Base-by-base conservation (phyloP, 2,329 filamentous ascomycete species). In the Penicillium sp. region DNA sequence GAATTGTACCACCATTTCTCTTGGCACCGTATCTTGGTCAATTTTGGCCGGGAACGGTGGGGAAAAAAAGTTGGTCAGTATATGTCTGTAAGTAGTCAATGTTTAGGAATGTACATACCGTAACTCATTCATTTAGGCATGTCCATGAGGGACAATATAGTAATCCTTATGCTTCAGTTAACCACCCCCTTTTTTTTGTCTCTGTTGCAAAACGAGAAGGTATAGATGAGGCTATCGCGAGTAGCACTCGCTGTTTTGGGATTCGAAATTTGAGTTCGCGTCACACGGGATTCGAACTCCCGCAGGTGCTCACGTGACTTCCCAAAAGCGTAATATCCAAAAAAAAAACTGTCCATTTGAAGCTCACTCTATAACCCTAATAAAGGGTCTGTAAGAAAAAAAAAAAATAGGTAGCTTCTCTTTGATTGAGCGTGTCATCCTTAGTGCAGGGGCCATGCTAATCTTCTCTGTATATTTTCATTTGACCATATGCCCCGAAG, bases 391-490 rank as follows among this genome's bases (percentile, higher is more conserved):
- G 62, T 61, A 55, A 55, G 45, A 14, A 56, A 66, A 83, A 86
- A 86, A 87, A 86, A 87, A 85, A 84, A 85, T 79, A 80, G 80
- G 81, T 81, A 84, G 85, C 82, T 84, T 87, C 86, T 88, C 86
- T 89, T 88, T 88, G 85, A 85, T 86, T 85, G 81, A 88, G 86
- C 86, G 87, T 92, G 89, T 92, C 89, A 93, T 92, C 89, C 89
- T 93, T 93, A 92, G 89, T 85, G 83, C 83, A 85, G 83, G 83
- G 87, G 86, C 86, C 86, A 89, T 89, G 87, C 87, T 89, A 89
- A 87, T 87, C 83, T 87, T 87, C 85, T 87, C 84, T 87, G 82
- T 85, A 84, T 84, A 81, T 81, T 83, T 84, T 82, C 81, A 85
- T 81, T 82, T 84, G 81, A 84, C 82, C 81, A 83, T 81, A 82